Base-by-base conservation (phyloP, 2,329 filamentous ascomycete genomes). In the Calonectria multiphialidica region DNA sequence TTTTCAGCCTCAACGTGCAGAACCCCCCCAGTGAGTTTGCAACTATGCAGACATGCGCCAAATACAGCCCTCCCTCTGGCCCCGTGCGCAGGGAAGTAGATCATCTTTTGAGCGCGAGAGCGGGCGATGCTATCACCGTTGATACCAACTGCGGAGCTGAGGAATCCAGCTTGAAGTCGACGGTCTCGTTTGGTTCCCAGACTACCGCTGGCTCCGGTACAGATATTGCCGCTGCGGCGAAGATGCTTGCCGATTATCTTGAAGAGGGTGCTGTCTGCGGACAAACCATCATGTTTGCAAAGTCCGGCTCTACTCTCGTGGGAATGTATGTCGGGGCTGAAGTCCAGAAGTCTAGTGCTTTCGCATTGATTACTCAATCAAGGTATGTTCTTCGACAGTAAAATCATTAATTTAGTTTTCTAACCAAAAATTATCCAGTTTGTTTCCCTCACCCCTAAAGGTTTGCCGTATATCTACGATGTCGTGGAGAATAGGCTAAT, bases 311-410 rank as follows among this genome's bases (percentile, higher is more conserved):
- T 15, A 70, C 74, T 0, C 62, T 79, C 12, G 76, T 77, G 30
- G 77, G 77, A 33, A 40, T 79, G 1, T 79, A 79, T 9, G 71
- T 75, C 1, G 77, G 77, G 16, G 72, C 75, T 1, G 77, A 79
- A 4, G 74, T 77, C 1, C 77, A 79, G 4, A 79, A 79, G 71
- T 23, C n/a, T 1, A 74, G 77, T 5, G 76, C 75, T 37, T 73
- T 76, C 1, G 50, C 21, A 42, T 45, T 71, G 1, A 64, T 79
- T 18, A 75, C 70, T 42, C 66, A 72, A 35, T 72, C 73, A 42
- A 63, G 74, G 73, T 75, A 28, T 18, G 66, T 63, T 5, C 13
- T 63, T 13, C 12, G n/a, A 21, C 8, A 40, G 15, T 40, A 25
- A 12, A 8, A 13, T 21, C 13, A 47, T 12, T 15, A 0, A 44